Conservation (phyloP, 148 eudicot genomes). For the Vaccinium corymbosum region DNA sequence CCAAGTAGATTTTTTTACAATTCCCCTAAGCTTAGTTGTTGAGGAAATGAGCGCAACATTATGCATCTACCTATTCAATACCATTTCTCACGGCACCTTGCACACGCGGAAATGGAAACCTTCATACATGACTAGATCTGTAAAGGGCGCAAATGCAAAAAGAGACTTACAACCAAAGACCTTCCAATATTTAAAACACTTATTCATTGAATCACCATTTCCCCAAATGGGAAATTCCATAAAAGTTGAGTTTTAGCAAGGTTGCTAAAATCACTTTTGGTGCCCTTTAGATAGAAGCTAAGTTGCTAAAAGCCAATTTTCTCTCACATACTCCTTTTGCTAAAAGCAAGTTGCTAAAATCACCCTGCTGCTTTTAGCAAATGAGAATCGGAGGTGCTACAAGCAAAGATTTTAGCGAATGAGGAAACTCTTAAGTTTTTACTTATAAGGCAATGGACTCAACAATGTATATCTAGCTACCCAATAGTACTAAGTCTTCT, state of each 20-base stretch:
- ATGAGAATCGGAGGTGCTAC: too few species aligned
- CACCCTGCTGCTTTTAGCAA: too few species aligned
- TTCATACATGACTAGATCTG: background rate
- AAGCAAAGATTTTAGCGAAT: too few species aligned
- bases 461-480: background rate
- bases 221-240: background rate
- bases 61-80: background rate
- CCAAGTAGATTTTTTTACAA: background rate
- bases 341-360: too few species aligned
- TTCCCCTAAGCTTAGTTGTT: background rate
- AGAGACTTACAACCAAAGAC: background rate
- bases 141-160: background rate
- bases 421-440: background rate
- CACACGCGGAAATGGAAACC: background rate
- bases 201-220: background rate
- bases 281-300: too few species aligned
- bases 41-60: background rate
- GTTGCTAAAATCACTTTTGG: too few species aligned
- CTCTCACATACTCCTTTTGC: too few species aligned
- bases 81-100: background rate
- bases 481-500: background rate
- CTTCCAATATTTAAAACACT: background rate
- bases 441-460: background rate
- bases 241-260: too few species aligned
- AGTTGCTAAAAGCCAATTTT: too few species aligned